These are phyloP conservation scores for Fusarium anguioides DNA, from an alignment of 2,329 filamentous ascomycete species.

Conservation along the genomic window DNA sequence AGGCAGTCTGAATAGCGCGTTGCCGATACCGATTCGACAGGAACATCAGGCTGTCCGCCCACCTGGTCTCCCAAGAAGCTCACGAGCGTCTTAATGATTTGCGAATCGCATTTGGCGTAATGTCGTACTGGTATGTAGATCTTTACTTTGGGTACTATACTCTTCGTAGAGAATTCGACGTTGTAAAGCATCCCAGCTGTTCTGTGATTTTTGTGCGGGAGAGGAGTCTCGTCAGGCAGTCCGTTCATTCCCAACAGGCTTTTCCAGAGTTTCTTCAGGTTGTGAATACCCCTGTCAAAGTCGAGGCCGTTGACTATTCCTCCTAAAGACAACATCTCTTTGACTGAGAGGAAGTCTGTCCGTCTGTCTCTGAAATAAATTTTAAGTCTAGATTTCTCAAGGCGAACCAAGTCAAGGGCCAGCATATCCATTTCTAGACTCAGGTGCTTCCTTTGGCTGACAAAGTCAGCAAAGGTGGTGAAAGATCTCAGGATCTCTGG, in stretches of 20 bases:
- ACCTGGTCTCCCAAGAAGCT: not conserved
- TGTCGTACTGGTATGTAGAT: conserved; percentile 52
- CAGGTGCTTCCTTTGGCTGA: not conserved
- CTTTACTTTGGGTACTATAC: conserved; percentile 42
- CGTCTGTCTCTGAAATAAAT: conserved; percentile 50
- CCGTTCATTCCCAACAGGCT: conserved; percentile 14
- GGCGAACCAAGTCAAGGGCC: conserved; percentile 49
- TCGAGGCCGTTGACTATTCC: conserved; percentile 14
- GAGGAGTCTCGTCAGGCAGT: conserved; percentile 18
- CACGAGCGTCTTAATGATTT: not conserved
- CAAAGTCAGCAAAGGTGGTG: not conserved
- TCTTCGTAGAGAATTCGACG: conserved; percentile 44
- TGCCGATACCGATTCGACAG: accelerated
- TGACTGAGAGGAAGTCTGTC: conserved; percentile 47
- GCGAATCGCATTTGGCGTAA: conserved; percentile 39
- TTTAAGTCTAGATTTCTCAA: conserved; percentile 49
- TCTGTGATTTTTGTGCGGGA: conserved; percentile 40
- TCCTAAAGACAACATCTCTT: conserved; percentile 42
- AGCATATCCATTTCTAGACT: conserved; percentile 44
- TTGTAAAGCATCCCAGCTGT: conserved; percentile 52
- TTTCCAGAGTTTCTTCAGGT: conserved; percentile 36
- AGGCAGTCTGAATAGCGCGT: not conserved
- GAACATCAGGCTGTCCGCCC: accelerated
- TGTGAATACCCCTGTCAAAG: conserved; percentile 20
- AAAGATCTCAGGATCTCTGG: not conserved